Base-by-base conservation (phyloP, 202 grass and related monocot species). In the Digitaria exilis region DNA sequence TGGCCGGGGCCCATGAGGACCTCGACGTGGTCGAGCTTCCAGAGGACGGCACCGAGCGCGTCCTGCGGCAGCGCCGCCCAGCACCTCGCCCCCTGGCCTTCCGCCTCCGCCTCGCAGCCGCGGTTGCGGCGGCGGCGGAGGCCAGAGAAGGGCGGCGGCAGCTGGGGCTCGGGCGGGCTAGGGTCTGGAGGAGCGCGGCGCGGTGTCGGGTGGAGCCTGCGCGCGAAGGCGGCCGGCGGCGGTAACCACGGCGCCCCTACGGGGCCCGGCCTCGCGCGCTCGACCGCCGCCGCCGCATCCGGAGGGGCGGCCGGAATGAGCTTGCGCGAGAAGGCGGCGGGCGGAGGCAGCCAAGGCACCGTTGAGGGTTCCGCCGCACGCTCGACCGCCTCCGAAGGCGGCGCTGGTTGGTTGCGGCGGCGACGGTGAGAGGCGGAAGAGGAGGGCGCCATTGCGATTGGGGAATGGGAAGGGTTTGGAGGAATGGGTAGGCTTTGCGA, bases 31-130 rank as follows among this genome's bases (percentile, higher is more conserved):
- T 69, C 85, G 42, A 82, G 54, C 71, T 54, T 82, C 28, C 31
- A 43, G 72, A 82, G 65, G 51, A 87, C 25, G 51, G 54, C 37
- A 22, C 43, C 16, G 52, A 82, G 66, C 30, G 44, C 39, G 41
- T 82, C 79, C 29, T 13, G 63, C 10, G 64, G 72, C 52, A 87
- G 46, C 31, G 51, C 65, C 79, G 71, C 70, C 78, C 85, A 83
- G 73, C 77, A 19, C 79, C 72, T 25, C 43, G 24, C 8, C 45
- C 42, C 34, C 13, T n/a, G 17, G 2, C 3, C 35, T 6, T 3
- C 35, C 35, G 35, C 35, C 35, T 37, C 35, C 35, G 32, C n/a
- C n/a, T n/a, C n/a, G 32, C 32, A 2, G 32, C 32, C 32, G 32
- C 32, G 35, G 35, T 37, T 37, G 35, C 3, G 35, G 35, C 35